Percentiles rank a stretch among this genome's conserved stretches.
These are phyloP conservation scores for Aspergillus sp. DNA, from an alignment of 2,329 filamentous ascomycete genomes.

Conservation along the genomic window DNA sequence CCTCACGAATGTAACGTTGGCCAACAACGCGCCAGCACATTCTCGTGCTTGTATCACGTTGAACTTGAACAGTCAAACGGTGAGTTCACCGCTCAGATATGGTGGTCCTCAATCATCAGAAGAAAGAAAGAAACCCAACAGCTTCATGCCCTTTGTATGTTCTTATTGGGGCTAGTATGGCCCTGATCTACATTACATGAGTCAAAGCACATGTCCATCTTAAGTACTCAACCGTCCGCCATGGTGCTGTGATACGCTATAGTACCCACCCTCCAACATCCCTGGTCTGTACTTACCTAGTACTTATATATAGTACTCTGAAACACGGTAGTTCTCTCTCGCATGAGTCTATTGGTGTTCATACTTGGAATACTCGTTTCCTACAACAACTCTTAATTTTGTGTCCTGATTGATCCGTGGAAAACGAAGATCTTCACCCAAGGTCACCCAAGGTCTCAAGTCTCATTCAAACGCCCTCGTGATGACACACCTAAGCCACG, in stretches of 20 bases:
- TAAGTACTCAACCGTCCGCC: not conserved
- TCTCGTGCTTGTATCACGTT: not conserved
- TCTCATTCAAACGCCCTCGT: not conserved
- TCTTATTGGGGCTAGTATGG: not conserved
- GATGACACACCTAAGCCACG: too few species aligned
- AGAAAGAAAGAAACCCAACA: not conserved
- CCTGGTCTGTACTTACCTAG: too few species aligned
- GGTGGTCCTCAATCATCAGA: not conserved
- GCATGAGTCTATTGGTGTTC: not conserved
- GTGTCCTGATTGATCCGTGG: not conserved
- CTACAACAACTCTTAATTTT: not conserved
- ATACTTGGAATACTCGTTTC: not conserved
- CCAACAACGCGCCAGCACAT: slow-evolving; percentile 1
- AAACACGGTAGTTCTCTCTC: not conserved
- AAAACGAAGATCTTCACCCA: not conserved
- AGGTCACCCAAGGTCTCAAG: not conserved
- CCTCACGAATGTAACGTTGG: not conserved
- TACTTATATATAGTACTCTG: not conserved
- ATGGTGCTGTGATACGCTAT: not conserved
- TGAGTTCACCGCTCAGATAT: not conserved
- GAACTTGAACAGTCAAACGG: not conserved
- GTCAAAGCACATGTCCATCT: not conserved
- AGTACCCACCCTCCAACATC: too few species aligned
- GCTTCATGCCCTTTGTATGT: not conserved
- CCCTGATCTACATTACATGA: not conserved